These are phyloP conservation scores for Fusarium bulbicola DNA, from an alignment of 2,329 filamentous ascomycete species.

Conservation along the genomic window DNA sequence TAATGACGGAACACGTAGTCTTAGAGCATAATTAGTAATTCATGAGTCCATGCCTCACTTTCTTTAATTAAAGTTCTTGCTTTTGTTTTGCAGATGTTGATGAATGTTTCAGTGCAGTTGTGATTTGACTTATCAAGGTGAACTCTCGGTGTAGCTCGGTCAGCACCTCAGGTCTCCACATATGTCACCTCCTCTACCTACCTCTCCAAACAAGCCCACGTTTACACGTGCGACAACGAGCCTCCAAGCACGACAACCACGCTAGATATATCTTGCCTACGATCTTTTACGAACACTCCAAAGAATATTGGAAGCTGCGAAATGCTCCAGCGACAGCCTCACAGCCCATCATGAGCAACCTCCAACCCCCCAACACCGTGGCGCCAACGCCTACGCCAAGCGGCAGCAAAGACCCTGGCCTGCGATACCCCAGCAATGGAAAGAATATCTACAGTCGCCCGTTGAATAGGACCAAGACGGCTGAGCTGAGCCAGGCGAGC, in stretches of 20 bases:
- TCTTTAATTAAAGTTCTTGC: background rate
- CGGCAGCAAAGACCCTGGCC: slow-evolving; percentile 62
- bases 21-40: background rate
- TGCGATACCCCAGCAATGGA: slow-evolving; percentile 89
- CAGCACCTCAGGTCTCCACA: slow-evolving; percentile 39
- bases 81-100: background rate
- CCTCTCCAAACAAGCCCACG: slow-evolving; percentile 26
- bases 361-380: slow-evolving; percentile 53
- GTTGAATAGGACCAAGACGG: slow-evolving; percentile 86
- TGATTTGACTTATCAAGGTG: slow-evolving; percentile 7
- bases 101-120: background rate
- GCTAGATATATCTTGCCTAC: background rate
- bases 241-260: background rate
- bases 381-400: slow-evolving; percentile 49
- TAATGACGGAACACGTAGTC: background rate
- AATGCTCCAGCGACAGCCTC: slow-evolving; percentile 31
- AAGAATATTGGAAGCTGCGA: background rate
- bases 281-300: no score
- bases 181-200: slow-evolving; percentile 8
- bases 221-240: slow-evolving; percentile 33
- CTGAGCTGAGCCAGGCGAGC: slow-evolving; percentile 89
- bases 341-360: slow-evolving; percentile 57
- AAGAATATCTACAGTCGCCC: slow-evolving; percentile 99
- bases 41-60: background rate
- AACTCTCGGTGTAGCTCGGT: slow-evolving; percentile 37